Evolutionary conservation across 2,329 filamentous ascomycete genomes (phyloP).

Genomic region (Myotisia sp.): DNA sequence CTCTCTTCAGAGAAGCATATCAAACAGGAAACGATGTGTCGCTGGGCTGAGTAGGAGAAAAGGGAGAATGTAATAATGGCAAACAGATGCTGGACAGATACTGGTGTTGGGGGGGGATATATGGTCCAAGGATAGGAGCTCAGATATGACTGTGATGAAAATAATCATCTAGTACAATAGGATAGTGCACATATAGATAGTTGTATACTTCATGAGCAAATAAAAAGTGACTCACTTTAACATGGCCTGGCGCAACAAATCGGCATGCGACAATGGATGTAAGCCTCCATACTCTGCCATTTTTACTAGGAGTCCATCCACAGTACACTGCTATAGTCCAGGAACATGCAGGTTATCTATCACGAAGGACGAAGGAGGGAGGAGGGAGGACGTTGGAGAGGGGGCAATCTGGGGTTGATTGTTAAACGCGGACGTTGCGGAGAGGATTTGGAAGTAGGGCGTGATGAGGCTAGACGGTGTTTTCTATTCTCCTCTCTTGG

Average conservation of each 20-base stretch:
- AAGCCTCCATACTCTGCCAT: slow-evolving; percentile 35
- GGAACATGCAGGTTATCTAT: background rate
- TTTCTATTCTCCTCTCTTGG: background rate
- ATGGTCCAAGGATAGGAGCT: no score
- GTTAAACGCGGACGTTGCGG: no score
- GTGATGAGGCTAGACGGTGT: no score
- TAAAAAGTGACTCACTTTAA: slow-evolving; percentile 40
- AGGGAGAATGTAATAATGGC: no score
- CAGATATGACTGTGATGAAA: no score
- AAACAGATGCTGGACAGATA: no score
- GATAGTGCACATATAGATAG: background rate
- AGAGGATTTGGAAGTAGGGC: no score
- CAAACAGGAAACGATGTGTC: no score
- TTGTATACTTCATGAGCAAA: no score
- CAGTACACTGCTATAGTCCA: background rate
- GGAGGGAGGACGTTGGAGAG: background rate
- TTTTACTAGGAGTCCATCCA: slow-evolving; percentile 6
- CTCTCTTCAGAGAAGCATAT: no score
- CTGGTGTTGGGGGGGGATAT: background rate
- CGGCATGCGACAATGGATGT: slow-evolving; percentile 39
- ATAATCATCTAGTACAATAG: no score
- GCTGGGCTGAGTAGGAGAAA: no score
- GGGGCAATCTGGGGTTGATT: background rate
- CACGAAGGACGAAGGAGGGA: background rate
- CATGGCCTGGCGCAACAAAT: slow-evolving; percentile 45